phyloP scores from a whole-genome alignment of 306 rosid genomes.

The Chamaecrista fasciculata region DNA sequence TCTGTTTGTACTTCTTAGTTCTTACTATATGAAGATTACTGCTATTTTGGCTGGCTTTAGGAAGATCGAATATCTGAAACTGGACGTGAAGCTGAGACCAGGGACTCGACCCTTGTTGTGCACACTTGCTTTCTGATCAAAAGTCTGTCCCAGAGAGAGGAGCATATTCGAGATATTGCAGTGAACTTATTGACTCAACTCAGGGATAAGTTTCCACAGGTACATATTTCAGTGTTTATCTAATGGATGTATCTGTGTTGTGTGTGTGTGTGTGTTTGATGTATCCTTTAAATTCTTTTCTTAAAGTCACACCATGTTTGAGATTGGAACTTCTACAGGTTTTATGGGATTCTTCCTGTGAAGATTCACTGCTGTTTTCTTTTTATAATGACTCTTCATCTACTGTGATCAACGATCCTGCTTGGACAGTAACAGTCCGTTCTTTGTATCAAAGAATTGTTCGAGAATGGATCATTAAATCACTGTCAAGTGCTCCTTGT shows the following conservation, averaged over 20 bases:
- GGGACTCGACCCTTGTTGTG: slow-evolving; percentile 73
- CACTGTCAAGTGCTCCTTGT: slow-evolving; percentile 93
- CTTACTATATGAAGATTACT: slow-evolving; percentile 21
- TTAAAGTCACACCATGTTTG: slow-evolving; percentile 27
- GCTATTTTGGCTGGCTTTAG: slow-evolving; percentile 55
- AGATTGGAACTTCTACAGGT: slow-evolving; percentile 60
- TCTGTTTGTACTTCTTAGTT: slow-evolving; percentile 15
- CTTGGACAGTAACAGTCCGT: slow-evolving; percentile 82
- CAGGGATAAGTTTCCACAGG: slow-evolving; percentile 96
- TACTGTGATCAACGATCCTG: slow-evolving; percentile 81
- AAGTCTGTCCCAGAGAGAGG: slow-evolving; percentile 90
- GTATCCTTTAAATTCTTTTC: slow-evolving; percentile 2
- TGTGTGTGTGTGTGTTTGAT: neutral
- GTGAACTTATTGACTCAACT: slow-evolving; percentile 85
- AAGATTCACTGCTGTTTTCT: slow-evolving; percentile 84
- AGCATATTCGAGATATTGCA: slow-evolving; percentile 75
- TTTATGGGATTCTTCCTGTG: slow-evolving; percentile 86
- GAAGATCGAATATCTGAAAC: slow-evolving; percentile 87
- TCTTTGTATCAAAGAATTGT: slow-evolving; percentile 85
- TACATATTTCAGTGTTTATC: slow-evolving; percentile 21
- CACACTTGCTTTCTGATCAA: slow-evolving; percentile 85
- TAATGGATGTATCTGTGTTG: neutral
- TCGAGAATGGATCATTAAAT: slow-evolving; percentile 92
- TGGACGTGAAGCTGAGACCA: slow-evolving; percentile 73
- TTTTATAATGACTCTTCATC: slow-evolving; percentile 74